Evolutionary conservation across 805 yeast species (phyloP).

Genomic region (Candida ipomoeae): DNA sequence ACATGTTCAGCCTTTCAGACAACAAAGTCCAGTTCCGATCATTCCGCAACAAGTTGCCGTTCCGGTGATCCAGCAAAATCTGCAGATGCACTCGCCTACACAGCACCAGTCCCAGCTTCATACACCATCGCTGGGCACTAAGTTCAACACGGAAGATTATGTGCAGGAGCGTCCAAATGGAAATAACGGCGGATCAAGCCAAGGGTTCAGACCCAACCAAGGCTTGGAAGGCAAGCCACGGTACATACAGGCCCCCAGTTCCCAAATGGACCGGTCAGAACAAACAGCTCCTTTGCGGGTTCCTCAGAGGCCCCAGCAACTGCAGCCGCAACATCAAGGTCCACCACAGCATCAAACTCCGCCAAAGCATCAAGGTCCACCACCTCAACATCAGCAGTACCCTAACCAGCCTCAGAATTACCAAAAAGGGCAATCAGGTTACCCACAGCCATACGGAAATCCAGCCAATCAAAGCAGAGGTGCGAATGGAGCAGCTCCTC

Average conservation of each 20-base stretch:
- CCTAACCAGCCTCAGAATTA: background rate
- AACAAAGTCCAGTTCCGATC: background rate
- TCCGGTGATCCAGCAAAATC: conserved; percentile 15
- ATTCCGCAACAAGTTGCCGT: conserved; percentile 8
- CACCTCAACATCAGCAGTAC: background rate
- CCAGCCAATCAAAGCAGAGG: background rate
- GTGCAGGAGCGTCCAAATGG: background rate
- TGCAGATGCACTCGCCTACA: conserved; percentile 12
- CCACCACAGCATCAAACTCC: background rate
- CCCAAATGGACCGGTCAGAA: background rate
- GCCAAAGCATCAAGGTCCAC: background rate
- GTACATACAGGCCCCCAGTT: conserved; percentile 31
- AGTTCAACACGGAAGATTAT: conserved; percentile 4
- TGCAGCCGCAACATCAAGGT: background rate
- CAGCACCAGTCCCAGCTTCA: conserved; percentile 11
- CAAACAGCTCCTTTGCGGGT: background rate
- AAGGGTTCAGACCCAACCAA: background rate
- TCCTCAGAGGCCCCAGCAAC: background rate
- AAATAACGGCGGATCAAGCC: background rate
- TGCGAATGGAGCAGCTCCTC: background rate
- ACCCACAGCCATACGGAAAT: background rate
- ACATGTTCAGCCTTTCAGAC: conserved; percentile 3
- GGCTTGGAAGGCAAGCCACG: conserved; percentile 22
- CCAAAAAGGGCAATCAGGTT: background rate
- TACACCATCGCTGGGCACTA: conserved; percentile 15